Evolutionary conservation across 2,329 filamentous ascomycete species (phyloP).

Genomic region (Lithohypha guttulata): DNA sequence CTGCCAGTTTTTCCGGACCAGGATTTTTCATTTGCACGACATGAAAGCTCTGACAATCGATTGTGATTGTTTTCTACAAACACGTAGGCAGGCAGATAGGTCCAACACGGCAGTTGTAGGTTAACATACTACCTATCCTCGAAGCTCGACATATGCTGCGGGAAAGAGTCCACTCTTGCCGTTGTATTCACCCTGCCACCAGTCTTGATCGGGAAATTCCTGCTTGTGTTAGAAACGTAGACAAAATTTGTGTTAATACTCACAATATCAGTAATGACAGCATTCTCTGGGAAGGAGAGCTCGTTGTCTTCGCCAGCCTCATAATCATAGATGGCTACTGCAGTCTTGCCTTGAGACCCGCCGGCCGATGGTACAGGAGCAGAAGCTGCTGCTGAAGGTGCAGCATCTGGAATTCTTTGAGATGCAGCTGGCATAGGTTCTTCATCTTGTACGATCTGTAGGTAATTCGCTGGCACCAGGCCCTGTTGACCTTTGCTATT

Average conservation of each 20-base stretch:
- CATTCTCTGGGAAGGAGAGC: conserved; percentile 78
- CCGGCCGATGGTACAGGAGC: conserved; percentile 27
- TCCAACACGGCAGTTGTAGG: too few relatives aligned
- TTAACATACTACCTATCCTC: too few relatives aligned
- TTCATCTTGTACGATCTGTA: conserved; percentile 63
- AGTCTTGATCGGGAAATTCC: conserved; percentile 97
- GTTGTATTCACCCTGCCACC: conserved; percentile 87
- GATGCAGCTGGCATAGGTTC: conserved; percentile 25
- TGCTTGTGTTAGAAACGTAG: conserved; percentile 28
- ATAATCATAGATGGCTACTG: conserved; percentile 86
- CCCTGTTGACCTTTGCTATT: conserved; percentile 62
- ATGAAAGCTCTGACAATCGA: too few relatives aligned
- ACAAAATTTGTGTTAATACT: conserved; percentile 36
- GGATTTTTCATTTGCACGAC: too few relatives aligned
- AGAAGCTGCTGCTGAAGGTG: conserved; percentile 31
- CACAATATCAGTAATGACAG: conserved; percentile 67
- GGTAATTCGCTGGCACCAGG: conserved; percentile 94
- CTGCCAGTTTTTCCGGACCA: too few relatives aligned
- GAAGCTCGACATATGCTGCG: conserved; percentile 40
- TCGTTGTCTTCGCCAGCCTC: conserved; percentile 92
- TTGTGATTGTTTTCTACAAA: too few relatives aligned
- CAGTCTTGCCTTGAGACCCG: conserved; percentile 47
- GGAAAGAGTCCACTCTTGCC: conserved; percentile 74
- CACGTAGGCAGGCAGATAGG: too few relatives aligned
- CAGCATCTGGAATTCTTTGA: conserved; percentile 8